Evolutionary conservation across 2,329 filamentous ascomycete genomes (phyloP), one percentile per base, ranked within the genome.

Genomic region (Onygenales sp.): DNA sequence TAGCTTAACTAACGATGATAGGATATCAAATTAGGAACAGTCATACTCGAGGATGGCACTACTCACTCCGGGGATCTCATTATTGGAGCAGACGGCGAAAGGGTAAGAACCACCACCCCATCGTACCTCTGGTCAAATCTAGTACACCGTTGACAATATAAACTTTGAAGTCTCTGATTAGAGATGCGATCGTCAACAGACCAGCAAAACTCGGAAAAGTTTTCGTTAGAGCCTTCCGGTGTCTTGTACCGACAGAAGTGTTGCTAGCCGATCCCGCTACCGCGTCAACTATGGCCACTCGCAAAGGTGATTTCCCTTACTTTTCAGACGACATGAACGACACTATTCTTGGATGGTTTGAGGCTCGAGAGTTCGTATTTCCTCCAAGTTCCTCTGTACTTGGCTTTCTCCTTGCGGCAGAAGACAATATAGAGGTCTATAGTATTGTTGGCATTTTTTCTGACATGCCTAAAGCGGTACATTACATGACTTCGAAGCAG

Each of bases 1-100:
- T 17, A 2, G 14, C 6, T 14, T 44, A 14, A 44, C 21, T 27
- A 17, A 2, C 2, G 17, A 10, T 17, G 1, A 17, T 44, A 44
- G 42, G 42, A 44, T 44, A 50, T 37, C 11, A 33, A 50, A 14
- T 14, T 2, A 0, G 67, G 68, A 0, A 58, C 47, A 3, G 66
- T 71, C 4, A 62, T 59, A 8, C 65, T 73, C 6, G 63, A 65
- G 21, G 62, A 63, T 45, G 71, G 69, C 13, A 61, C 64, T 39
- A 55, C 48, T 2, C 42, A 63, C 1, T 33, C 14, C 2, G 67
- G 60, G n/a, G 67, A 71, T 49, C 43, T 72, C 1, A 53, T 72
- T 3, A 58, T 73, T 31, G 69, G 65, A 6, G 69, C 70, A 3
- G 70, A 73, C 51, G 70, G 70, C 1, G 48, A 50, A 40, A n/a